A percentile compares a stretch with the other conserved stretches of the same genome.
Evolutionary conservation across 306 rosid species (phyloP).

Genomic region (Ormosia emarginata): DNA sequence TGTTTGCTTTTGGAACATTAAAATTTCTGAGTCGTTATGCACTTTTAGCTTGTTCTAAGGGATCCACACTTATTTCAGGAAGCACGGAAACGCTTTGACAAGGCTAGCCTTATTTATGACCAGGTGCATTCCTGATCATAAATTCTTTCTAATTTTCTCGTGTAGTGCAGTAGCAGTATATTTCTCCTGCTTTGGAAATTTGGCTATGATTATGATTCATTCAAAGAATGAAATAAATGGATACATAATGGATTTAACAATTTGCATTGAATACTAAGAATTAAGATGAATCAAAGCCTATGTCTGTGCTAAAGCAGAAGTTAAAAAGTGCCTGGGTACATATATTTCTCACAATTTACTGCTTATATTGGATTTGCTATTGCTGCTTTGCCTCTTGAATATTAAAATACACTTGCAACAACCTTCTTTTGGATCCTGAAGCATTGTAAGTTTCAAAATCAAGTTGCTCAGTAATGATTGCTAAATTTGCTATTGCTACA

Average conservation of each 20-base stretch:
- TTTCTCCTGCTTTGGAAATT: slow-evolving; percentile 7
- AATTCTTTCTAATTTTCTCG: slow-evolving; percentile 9
- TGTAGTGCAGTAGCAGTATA: not conserved
- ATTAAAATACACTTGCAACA: not conserved
- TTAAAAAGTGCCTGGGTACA: not conserved
- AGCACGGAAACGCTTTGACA: slow-evolving; percentile 94
- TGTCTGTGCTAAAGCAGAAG: not conserved
- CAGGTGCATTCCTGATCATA: slow-evolving; percentile 58
- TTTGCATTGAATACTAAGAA: not conserved
- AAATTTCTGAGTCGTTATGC: slow-evolving; percentile 4
- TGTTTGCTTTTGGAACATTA: slow-evolving; percentile 1
- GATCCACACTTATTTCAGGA: slow-evolving; percentile 70
- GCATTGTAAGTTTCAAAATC: not conserved
- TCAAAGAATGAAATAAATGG: slow-evolving; percentile 11
- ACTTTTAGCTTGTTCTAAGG: slow-evolving; percentile 31
- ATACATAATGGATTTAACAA: not conserved
- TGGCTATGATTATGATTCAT: not conserved
- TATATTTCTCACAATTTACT: not conserved
- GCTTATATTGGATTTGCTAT: slow-evolving; percentile 2
- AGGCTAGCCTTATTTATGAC: slow-evolving; percentile 94
- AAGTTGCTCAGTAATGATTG: not conserved
- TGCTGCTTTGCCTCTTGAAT: not conserved
- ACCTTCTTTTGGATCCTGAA: not conserved
- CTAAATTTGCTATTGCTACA: slow-evolving; percentile 30
- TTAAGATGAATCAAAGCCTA: slow-evolving; percentile 2